Percentiles rank a stretch among this genome's conserved stretches.
phyloP scores from a whole-genome alignment of 768 basidiomycete species.

The Lactarius hatsudake region DNA sequence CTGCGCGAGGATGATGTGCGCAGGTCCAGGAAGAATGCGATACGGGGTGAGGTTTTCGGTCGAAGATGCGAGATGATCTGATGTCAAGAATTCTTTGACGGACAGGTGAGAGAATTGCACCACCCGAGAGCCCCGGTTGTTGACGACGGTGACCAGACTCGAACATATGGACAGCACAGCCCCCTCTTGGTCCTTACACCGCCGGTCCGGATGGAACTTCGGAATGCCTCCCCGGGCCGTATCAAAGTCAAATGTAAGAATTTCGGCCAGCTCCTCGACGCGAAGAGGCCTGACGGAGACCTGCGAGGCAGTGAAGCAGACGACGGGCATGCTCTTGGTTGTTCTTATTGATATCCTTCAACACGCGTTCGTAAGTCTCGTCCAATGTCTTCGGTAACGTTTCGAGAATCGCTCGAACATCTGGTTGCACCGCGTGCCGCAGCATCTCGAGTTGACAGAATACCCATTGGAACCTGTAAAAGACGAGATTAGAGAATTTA shows the following conservation, averaged over 20 bases:
- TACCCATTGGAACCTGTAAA: background rate
- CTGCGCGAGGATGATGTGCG: background rate
- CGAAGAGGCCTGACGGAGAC: background rate
- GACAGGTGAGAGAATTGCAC: slow-evolving; percentile 19
- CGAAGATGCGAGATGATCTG: background rate
- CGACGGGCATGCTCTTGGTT: slow-evolving; percentile 3
- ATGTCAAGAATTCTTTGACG: slow-evolving; percentile 10
- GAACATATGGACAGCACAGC: slow-evolving; percentile 13
- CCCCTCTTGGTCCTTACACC: background rate
- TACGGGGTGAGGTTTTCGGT: background rate
- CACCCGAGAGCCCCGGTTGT: background rate
- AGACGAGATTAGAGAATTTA: background rate
- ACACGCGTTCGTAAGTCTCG: background rate
- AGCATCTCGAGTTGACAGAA: background rate
- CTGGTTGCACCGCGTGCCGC: background rate
- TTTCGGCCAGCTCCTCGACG: slow-evolving; percentile 4
- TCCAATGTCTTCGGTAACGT: background rate
- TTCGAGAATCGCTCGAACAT: background rate
- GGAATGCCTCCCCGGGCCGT: background rate
- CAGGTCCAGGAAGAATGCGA: background rate
- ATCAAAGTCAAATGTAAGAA: slow-evolving; percentile 15
- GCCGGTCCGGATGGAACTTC: slow-evolving; percentile 1
- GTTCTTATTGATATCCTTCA: background rate
- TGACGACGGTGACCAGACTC: background rate
- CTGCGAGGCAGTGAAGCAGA: slow-evolving; percentile 14